Base-by-base conservation (phyloP, 2,329 filamentous ascomycete genomes). In the Trichoderma guizhouense region DNA sequence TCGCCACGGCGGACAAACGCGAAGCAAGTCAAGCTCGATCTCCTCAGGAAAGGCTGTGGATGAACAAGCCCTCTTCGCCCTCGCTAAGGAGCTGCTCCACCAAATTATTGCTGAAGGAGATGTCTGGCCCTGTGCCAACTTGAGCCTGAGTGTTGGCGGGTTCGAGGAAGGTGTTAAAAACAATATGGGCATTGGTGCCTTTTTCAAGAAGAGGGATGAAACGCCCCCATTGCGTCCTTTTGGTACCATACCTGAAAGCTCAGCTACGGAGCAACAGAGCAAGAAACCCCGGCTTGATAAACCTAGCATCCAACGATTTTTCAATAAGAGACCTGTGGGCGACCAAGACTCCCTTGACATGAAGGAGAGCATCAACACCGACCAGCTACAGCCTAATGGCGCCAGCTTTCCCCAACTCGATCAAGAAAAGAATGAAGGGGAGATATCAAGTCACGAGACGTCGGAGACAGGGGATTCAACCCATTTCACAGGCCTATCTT, bases 91-190 rank as follows among this genome's bases (percentile, higher is more conserved):
- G 26, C 84, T 98, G 21, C 85, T 98, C 5, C 87, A 87, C 28
- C 94, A 97, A 76, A 90, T 97, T 43, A 86, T 93, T 12, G 87
- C 88, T 2, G 94, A 97, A 75, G 94, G 93, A 1, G 85, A 87
- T 66, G 91, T 93, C 18, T 98, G 94, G 94, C 96, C 96, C 7
- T 98, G 96, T 79, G 86, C 90, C n/a, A 96, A 97, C 78, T 85
- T 99, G 9, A 96, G 93, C 72, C 83, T 98, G 60, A 95, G 92
- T 74, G 93, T 98, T 28, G 91, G 90, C n/a, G 95, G 94, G 0
- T 98, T 98, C 75, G 95, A 98, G 80, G 94, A 98, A 75, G 93
- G 93, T 2, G 84, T 95, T 72, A 89, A 87, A 53, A 92, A 93
- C 6, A 98, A 97, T 78, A 91, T 91, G 85, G 93, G 92, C 39